A percentile compares a stretch with the other conserved stretches of the same genome.
Evolutionary conservation across 2,329 filamentous ascomycete species (phyloP).

Genomic region (Neofusicoccum sp.): DNA sequence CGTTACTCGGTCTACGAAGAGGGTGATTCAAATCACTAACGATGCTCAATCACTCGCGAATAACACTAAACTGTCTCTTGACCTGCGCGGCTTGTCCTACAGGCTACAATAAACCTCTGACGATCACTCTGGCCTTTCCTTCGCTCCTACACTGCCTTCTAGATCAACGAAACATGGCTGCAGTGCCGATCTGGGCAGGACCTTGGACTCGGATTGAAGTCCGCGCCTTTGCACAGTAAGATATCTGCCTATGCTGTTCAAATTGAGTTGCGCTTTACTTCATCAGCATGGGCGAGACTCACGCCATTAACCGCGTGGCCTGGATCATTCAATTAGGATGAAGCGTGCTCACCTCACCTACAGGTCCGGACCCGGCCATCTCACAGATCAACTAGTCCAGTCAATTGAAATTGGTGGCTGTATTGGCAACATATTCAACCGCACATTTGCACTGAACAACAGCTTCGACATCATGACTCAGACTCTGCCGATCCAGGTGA

Average conservation of each 20-base stretch:
- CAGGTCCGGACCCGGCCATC: background rate
- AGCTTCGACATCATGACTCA: background rate
- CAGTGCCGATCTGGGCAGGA: background rate
- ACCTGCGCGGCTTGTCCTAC: no score
- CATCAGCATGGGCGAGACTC: background rate
- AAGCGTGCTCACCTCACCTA: background rate
- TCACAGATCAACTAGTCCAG: background rate
- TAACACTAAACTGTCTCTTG: no score
- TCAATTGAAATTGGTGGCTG: background rate
- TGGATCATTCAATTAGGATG: background rate
- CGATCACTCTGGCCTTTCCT: background rate
- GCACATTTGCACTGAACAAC: background rate
- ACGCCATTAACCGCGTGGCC: background rate
- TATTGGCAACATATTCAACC: constrained; percentile 1
- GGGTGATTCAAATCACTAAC: no score
- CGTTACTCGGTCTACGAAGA: no score
- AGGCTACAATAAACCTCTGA: no score
- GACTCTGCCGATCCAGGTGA: background rate
- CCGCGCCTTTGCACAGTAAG: constrained; percentile 4
- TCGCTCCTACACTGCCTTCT: background rate
- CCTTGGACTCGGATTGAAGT: background rate
- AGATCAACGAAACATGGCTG: background rate
- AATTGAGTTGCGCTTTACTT: no score
- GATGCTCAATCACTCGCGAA: no score
- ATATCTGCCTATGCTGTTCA: background rate